Conservation (phyloP, 2,329 filamentous ascomycete genomes). For the Coniochaeta ligniaria region DNA sequence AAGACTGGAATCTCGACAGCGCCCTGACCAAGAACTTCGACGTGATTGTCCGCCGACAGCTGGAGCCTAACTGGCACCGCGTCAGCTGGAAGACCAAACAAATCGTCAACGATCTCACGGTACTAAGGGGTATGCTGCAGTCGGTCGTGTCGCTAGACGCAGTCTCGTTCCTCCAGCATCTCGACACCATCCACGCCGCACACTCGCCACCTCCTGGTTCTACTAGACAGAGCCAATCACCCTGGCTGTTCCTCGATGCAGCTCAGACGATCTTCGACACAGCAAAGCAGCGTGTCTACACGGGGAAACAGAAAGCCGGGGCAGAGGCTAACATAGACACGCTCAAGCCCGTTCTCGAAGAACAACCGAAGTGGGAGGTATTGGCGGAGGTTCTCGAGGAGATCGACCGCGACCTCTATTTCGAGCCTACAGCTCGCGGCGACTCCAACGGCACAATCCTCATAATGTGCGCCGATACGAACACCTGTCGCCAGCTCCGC, state of each 20-base stretch:
- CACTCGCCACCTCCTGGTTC: constrained; percentile 84
- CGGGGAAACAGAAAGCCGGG: constrained; percentile 52
- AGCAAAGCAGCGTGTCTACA: constrained; percentile 81
- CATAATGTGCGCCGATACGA: constrained; percentile 89
- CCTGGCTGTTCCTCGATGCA: constrained; percentile 93
- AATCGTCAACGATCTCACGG: constrained; percentile 82
- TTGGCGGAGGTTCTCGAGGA: constrained; percentile 88
- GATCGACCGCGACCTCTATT: constrained; percentile 84
- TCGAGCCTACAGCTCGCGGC: constrained; percentile 68
- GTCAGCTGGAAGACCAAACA: constrained; percentile 93
- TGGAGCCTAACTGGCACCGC: constrained; percentile 96
- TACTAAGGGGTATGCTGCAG: constrained; percentile 77
- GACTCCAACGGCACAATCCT: constrained; percentile 88
- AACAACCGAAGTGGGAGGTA: constrained; percentile 88
- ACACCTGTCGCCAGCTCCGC: constrained; percentile 78
- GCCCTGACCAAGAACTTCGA: constrained; percentile 92
- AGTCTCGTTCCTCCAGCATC: constrained; percentile 83
- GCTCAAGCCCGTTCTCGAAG: constrained; percentile 77
- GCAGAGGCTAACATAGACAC: constrained; percentile 47
- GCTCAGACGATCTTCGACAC: constrained; percentile 91
- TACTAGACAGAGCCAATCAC: constrained; percentile 80
- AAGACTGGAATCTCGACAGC: constrained; percentile 93
- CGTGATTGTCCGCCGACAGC: constrained; percentile 74
- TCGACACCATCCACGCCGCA: constrained; percentile 89
- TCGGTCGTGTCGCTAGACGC: constrained; percentile 79